Evolutionary conservation across 768 basidiomycete species (phyloP).

Genomic region (Vishniacozyma victoriae): DNA sequence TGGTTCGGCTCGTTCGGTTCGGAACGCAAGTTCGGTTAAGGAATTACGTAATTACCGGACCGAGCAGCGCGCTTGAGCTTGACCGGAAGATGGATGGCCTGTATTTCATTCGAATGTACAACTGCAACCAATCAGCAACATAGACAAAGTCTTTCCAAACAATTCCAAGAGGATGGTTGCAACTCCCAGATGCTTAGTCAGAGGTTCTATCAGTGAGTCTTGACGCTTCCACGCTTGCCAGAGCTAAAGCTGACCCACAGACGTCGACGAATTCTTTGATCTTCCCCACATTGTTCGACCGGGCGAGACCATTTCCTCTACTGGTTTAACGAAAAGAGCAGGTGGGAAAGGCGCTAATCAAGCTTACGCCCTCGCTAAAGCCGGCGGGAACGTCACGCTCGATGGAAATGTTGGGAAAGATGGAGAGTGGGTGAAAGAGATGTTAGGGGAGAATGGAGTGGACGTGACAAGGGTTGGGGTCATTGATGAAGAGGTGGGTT

Average conservation of each 20-base stretch:
- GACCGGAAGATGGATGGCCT: too few relatives aligned
- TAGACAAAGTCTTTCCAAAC: too few relatives aligned
- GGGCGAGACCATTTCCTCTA: slow-evolving; percentile 50
- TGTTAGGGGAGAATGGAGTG: slow-evolving; percentile 40
- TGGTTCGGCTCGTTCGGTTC: too few relatives aligned
- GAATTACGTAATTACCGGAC: too few relatives aligned
- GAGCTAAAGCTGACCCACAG: slow-evolving; percentile 12
- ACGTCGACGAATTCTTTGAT: slow-evolving; percentile 46
- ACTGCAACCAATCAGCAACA: too few relatives aligned
- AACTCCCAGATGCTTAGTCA: slow-evolving; percentile 44
- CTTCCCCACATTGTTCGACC: slow-evolving; percentile 42
- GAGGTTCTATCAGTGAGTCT: slow-evolving; percentile 44
- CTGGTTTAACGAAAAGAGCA: slow-evolving; percentile 37
- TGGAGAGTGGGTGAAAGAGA: slow-evolving; percentile 35
- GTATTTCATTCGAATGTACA: too few relatives aligned
- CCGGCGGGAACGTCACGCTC: slow-evolving; percentile 39
- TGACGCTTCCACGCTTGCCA: background rate
- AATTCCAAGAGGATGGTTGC: too few relatives aligned
- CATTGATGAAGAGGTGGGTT: slow-evolving; percentile 33
- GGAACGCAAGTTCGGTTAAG: too few relatives aligned
- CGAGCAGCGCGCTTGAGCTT: too few relatives aligned
- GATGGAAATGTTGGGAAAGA: slow-evolving; percentile 46
- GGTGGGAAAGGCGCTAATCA: slow-evolving; percentile 52
- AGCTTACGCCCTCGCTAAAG: slow-evolving; percentile 47
- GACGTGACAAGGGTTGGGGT: slow-evolving; percentile 22